phyloP scores from a whole-genome alignment of 768 basidiomycete species.

The Polyporus arcularius region DNA sequence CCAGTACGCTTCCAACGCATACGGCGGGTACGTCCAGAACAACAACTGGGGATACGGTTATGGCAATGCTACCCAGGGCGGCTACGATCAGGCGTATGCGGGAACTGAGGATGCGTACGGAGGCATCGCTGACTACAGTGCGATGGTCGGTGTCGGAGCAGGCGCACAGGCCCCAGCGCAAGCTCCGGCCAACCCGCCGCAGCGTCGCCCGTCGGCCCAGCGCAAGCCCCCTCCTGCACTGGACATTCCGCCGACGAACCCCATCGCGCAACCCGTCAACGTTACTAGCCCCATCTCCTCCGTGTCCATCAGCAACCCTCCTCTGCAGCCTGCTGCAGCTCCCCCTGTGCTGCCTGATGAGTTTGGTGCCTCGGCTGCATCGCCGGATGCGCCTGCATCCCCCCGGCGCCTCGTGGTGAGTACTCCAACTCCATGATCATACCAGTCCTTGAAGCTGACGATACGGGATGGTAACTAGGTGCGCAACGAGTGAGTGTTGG shows the following conservation, averaged over 20 bases:
- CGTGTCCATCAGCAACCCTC: constrained; percentile 12
- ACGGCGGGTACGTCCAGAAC: background rate
- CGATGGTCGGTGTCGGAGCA: constrained; percentile 14
- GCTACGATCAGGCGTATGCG: constrained; percentile 9
- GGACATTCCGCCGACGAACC: constrained; percentile 16
- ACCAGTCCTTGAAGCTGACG: background rate
- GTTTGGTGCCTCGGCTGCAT: constrained; percentile 17
- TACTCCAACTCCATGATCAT: background rate
- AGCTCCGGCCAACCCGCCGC: constrained; percentile 2
- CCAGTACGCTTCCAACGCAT: background rate
- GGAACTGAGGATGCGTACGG: constrained; percentile 14
- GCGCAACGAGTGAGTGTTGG: constrained; percentile 20
- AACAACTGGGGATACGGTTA: constrained; percentile 11
- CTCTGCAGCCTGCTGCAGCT: constrained; percentile 17
- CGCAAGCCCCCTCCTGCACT: constrained; percentile 27
- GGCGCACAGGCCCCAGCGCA: constrained; percentile 4
- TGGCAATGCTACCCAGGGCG: background rate
- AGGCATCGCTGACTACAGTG: constrained; percentile 6
- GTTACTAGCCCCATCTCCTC: constrained; percentile 14
- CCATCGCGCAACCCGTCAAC: constrained; percentile 7
- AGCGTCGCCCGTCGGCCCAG: constrained; percentile 8
- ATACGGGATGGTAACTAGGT: constrained; percentile 8
- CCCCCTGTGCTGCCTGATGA: constrained; percentile 24
- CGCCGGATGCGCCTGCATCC: background rate
- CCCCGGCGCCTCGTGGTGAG: constrained; percentile 20